These are phyloP conservation scores for Diaporthe aspalathi DNA, from an alignment of 2,329 filamentous ascomycete genomes.

Conservation along the genomic window DNA sequence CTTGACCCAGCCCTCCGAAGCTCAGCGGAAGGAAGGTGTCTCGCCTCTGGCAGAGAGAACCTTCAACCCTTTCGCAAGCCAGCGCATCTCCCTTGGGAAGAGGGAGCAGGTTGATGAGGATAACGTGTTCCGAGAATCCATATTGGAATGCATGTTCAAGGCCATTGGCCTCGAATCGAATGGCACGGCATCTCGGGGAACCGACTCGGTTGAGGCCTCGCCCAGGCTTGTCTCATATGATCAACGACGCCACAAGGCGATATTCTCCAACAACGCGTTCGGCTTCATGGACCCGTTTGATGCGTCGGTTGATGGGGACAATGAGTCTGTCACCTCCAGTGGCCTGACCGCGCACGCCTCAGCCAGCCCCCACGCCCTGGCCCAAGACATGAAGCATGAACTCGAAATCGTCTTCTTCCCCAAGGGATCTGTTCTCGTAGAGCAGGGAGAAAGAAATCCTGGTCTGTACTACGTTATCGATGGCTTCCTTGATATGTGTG, in stretches of 20 bases:
- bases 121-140: constrained; percentile 86
- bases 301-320: constrained; percentile 80
- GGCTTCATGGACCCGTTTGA: constrained; percentile 91
- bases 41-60: constrained; percentile 63
- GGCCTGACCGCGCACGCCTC: constrained; percentile 70
- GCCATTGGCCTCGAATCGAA: constrained; percentile 84
- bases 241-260: constrained; percentile 79
- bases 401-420: constrained; percentile 98
- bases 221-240: constrained; percentile 88
- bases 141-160: constrained; percentile 96
- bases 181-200: constrained; percentile 72
- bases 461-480: constrained; percentile 98
- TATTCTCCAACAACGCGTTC: constrained; percentile 86
- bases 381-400: constrained; percentile 87
- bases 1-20: constrained; percentile 46
- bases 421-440: constrained; percentile 91
- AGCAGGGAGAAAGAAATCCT: constrained; percentile 96
- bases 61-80: constrained; percentile 68
- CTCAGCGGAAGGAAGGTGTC: constrained; percentile 50
- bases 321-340: constrained; percentile 84
- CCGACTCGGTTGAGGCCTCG: constrained; percentile 84
- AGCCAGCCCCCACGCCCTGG: constrained; percentile 73
- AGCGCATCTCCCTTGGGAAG: constrained; percentile 69
- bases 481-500: constrained; percentile 93
- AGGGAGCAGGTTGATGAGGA: constrained; percentile 91